Evolutionary conservation across 495 filamentous ascomycete genomes (phyloP), one percentile per base, ranked within the genome.

Genomic region (Penicillium mononematosum): DNA sequence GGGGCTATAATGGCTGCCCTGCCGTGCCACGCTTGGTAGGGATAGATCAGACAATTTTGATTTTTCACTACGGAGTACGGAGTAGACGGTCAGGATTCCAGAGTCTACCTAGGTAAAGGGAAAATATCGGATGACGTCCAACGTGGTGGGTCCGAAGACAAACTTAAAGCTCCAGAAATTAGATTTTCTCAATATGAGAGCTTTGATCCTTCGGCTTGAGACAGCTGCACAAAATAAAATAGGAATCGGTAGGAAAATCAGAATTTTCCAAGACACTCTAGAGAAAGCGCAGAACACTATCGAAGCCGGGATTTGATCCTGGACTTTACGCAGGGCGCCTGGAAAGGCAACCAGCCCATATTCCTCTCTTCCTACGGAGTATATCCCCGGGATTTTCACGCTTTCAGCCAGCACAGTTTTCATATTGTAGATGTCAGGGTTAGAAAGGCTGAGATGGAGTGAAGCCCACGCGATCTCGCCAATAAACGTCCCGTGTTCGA

Each of bases 401-500:
- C 9, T 31, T 31, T 31, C 9, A 31, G 9, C 29, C 29, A 31
- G 9, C 29, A 31, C 29, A 31, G 29, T 10, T 11, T 9, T 31
- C 9, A 31, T 31, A 44, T 4, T 44, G 19, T 24, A 12, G 9
- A 7, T 48, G 25, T 34, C 8, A 29, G 36, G 38, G 49, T 31
- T 16, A 34, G 1, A 27, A 53, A 17, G 31, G 5, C 20, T 41
- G 25, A 34, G 39, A 53, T 43, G 8, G 38, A 53, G 38, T 16
- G 38, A 14, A 31, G 54, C 39, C 48, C 38, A 58, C 16, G 29
- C 59, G 62, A 65, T 68, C 62, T 63, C 51, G 17, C 59, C 62
- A 62, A 62, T 67, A 56, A 47, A 56, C 53, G 53, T 60, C 51
- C 50, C 59, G 51, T 17, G 59, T 58, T 55, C 62, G 65, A 68